Percentiles rank a stretch among this genome's conserved stretches.
phyloP scores from a whole-genome alignment of 2,329 filamentous ascomycete genomes.

The Trichoderma sp. region DNA sequence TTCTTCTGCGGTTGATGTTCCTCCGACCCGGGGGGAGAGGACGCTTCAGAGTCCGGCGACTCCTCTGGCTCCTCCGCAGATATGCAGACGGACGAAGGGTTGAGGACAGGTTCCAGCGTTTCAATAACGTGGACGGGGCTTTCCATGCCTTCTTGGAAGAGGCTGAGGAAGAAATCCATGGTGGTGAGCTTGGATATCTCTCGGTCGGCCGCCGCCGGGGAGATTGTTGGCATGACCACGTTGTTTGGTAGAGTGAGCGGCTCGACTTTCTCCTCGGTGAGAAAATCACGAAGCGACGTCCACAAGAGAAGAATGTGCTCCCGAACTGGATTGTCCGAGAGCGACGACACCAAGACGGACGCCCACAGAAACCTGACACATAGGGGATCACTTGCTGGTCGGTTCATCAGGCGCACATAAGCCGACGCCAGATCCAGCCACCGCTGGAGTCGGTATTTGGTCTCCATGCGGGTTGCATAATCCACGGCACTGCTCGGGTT shows the following conservation, averaged over 20 bases:
- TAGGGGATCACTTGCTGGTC: conserved; percentile 44
- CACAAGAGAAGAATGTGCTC: conserved; percentile 62
- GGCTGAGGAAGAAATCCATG: conserved; percentile 90
- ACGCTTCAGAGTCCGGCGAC: conserved; percentile 29
- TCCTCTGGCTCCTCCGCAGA: conserved; percentile 27
- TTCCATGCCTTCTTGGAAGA: conserved; percentile 81
- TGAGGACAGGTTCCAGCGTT: conserved; percentile 86
- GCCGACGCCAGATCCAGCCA: conserved; percentile 57
- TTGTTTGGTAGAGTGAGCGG: conserved; percentile 77
- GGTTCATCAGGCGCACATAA: conserved; percentile 44
- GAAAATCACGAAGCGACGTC: conserved; percentile 58
- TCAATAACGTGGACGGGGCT: conserved; percentile 87
- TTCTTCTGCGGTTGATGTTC: conserved; percentile 13
- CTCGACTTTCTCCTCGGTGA: conserved; percentile 46
- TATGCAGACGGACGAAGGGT: conserved; percentile 62
- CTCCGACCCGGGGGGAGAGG: conserved; percentile 21
- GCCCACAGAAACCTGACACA: conserved; percentile 61
- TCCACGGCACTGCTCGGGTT: conserved; percentile 60
- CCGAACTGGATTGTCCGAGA: conserved; percentile 55
- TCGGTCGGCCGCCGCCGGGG: conserved; percentile 77
- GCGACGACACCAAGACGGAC: conserved; percentile 55
- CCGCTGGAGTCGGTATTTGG: conserved; percentile 52
- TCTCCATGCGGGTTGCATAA: conserved; percentile 51
- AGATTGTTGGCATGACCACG: conserved; percentile 83
- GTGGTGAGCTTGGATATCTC: conserved; percentile 92